Evolutionary conservation across 805 yeast genomes (phyloP), one percentile per base, ranked within the genome.

Genomic region (Candida awuae): DNA sequence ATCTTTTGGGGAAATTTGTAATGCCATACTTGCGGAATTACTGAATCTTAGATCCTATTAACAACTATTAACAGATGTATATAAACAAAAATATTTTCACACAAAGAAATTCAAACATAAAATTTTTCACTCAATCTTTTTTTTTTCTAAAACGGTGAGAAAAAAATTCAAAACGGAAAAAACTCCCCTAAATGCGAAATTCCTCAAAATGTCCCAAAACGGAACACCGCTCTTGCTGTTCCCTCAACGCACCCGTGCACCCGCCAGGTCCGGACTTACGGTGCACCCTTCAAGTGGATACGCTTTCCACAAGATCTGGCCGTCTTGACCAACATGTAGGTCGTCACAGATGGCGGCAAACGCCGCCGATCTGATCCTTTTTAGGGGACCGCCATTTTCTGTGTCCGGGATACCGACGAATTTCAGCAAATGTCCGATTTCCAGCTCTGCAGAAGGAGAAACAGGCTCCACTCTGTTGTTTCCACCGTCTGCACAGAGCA

Each of bases 1-100:
- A 53, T 84, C 92, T 51, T 75, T 80, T 54, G 75, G 78, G 39
- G 83, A 80, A 48, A 81, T 74, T 34, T 85, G 84, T 58, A 83
- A 70, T 58, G 81, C 87, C 88, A 80, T 80, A 25, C 58, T 58
- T 9, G 58, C 28, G 14, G 4, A 7, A 25, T 10, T 8, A 10
- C 25, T 22, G 8, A 10, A 22, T 22, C 8, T 10, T 8, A 22
- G 25, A 22, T 10, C 10, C 8, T 22, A 8, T 22, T 22, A 22
- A 8, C 10, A 25, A 25, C 12, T 13, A 17, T n/a, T n/a, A n/a
- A n/a, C n/a, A n/a, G n/a, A n/a, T n/a, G n/a, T n/a, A n/a, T n/a
- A n/a, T n/a, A n/a, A 25, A 15, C 32, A 32, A 32, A 32, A 35
- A 35, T n/a, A 19, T 18, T 35, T 20, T 35, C 20, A 32, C 28